A percentile compares a stretch with the other conserved stretches of the same genome.
Evolutionary conservation across 495 filamentous ascomycete genomes (phyloP).

Genomic region (Penicillium soppii): DNA sequence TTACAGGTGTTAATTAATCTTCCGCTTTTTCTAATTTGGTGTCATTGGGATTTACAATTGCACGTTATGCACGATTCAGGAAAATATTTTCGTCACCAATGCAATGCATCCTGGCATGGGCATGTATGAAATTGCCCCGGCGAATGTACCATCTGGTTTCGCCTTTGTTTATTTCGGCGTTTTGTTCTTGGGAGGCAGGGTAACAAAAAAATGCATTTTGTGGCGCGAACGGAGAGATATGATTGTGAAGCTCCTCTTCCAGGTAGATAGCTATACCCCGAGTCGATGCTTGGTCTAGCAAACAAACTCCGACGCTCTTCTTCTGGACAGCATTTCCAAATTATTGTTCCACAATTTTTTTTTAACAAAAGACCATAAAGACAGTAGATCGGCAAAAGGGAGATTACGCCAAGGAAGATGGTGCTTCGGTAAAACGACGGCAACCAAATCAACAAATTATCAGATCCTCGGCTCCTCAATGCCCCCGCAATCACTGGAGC

Average conservation of each 20-base stretch:
- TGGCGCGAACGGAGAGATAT: conserved; percentile 49
- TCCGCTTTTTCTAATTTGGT: conserved; percentile 18
- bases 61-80: conserved; percentile 19
- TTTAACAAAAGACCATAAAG: background rate
- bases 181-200: conserved; percentile 40
- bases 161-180: conserved; percentile 35
- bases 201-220: conserved; percentile 47
- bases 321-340: conserved; percentile 21
- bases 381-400: background rate
- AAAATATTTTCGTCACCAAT: conserved; percentile 16
- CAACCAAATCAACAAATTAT: conserved; percentile 20
- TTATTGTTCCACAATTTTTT: background rate
- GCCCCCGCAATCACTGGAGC: conserved; percentile 25
- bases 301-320: conserved; percentile 41
- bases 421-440: conserved; percentile 17
- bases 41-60: conserved; percentile 20
- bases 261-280: conserved; percentile 48
- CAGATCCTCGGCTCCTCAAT: conserved; percentile 30
- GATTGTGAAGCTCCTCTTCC: conserved; percentile 50
- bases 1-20: conserved; percentile 44
- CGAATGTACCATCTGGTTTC: conserved; percentile 19
- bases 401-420: conserved; percentile 11
- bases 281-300: conserved; percentile 53
- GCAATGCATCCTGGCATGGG: conserved; percentile 35
- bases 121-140: conserved; percentile 23